Evolutionary conservation across 2,329 filamentous ascomycete species (phyloP), one percentile per base, ranked within the genome.

Genomic region (Aspergillus terreus): DNA sequence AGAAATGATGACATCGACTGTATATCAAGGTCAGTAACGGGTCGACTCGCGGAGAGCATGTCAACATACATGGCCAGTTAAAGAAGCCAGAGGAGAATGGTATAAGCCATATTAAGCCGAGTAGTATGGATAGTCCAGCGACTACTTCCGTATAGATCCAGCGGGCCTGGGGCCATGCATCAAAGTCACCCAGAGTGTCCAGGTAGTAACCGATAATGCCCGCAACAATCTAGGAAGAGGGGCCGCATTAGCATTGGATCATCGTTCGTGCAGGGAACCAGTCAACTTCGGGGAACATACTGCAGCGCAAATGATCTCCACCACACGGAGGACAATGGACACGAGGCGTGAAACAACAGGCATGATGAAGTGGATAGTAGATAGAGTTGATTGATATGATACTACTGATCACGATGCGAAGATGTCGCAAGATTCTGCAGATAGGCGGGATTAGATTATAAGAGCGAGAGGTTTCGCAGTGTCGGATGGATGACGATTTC

Each of bases 91-190:
- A 74, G 2, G 82, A 80, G 64, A 88, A 88, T 2, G 88, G 88
- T 38, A 92, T 77, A 25, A 91, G 76, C 82, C 87, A 89, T 56
- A 92, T 67, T 23, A 92, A 71, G 4, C 82, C 77, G n/a, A 89
- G 74, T 38, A 92, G 68, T 49, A 91, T 82, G 11, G 84, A 82
- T 15, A 92, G 63, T 17, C 78, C 84, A 2, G 88, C 85, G 36
- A 91, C 78, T 15, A 89, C 82, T 63, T 87, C 82, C 43, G 86
- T 82, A 75, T 90, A 92, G 71, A 92, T 89, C 74, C 86, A 84
- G 51, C 87, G 84, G 33, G 79, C 83, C 36, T 81, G 72, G 15
- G 77, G 72, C 78, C 81, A 84, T 53, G 76, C 70, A 48, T 77
- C 76, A 33, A 75, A 68, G 32, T 74, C 58, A 19, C 73, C 54